Base-by-base conservation (phyloP, 306 rosid species). In the Vicia faba region DNA sequence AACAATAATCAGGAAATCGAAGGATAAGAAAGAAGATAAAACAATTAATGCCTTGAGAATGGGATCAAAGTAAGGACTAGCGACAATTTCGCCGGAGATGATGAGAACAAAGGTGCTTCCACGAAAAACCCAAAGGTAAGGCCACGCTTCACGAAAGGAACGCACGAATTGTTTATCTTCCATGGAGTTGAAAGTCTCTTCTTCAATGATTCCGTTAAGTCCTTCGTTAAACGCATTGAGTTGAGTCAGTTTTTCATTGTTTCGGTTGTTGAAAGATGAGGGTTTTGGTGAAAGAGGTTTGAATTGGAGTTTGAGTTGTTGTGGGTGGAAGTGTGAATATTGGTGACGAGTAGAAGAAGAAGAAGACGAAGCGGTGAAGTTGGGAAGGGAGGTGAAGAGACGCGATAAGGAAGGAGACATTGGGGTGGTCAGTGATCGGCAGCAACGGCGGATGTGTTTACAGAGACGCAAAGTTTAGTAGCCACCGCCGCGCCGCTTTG, bases 21-120 rank as follows among this genome's bases (percentile, higher is more conserved):
- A 18, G 53, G 19, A 61, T 5, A n/a, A n/a, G n/a, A n/a, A n/a
- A n/a, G n/a, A n/a, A n/a, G n/a, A n/a, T n/a, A n/a, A n/a, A n/a
- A n/a, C n/a, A n/a, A n/a, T n/a, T n/a, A n/a, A n/a, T n/a, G 88
- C 99, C 99, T 88, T 90, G 48, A 93, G 95, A 83, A 93, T 82
- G 65, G 75, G 84, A 78, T 88, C 87, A 75, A 93, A 81, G 70
- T 56, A 60, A 66, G 93, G 84, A 61, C 95, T 75, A 63, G 81
- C 72, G 0, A 90, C 88, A 36, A 90, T 79, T 76, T 93, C 95
- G 59, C 90, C 96, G n/a, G 99, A 93, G 80, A 93, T 82, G 11
- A 90, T 74, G 12, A 86, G 81, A 70, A 90, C 97, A 28, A 93
- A 90, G 14, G 96, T 90, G 71, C 87, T 80, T 8, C 96, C 96